Base-by-base conservation (phyloP, 2,329 filamentous ascomycete genomes). In the Aspergillus calidoustus region DNA sequence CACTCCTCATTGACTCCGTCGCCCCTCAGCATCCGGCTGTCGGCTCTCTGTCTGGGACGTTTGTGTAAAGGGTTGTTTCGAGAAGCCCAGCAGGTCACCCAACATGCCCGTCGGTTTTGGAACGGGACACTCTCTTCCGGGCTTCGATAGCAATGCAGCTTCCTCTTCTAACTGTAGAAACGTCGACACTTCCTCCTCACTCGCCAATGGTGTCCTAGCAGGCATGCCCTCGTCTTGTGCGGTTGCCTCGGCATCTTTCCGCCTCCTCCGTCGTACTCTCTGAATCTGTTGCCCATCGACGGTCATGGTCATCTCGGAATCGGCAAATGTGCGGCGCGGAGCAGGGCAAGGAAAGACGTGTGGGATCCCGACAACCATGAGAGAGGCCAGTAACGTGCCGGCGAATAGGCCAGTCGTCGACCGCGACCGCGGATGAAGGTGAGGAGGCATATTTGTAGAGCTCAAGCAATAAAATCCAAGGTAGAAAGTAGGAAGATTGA, bases 391-490 rank as follows among this genome's bases (percentile, higher is more conserved):
- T 58, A 98, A 86, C 1, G 94, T 98, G n/a, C 91, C 92, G 54
- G 92, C 93, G 81, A 99, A 99, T 63, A 99, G 89, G 50, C 93
- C 95, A 60, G 91, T 93, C 70, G 95, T 99, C 81, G 92, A 91
- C 71, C 92, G 89, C 69, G 94, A 98, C 77, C 93, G 89, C 38
- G 95, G 95, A 78, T 99, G 95, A 47, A 99, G 88, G 79, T 94
- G 82, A 46, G 87, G 91, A 72, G 92, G 89, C 91, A 95, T 95
- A 75, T 73, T 80, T 70, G 67, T 64, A 62, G 25, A 56, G 22
- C 25, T 46, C 52, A 23, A 46, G 43, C 8, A 49, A 60, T 30
- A 28, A 30, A 54, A 38, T 31, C 15, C 7, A 46, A 2, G 48
- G 23, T 62, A 34, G 51, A 49, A 52, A 22, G 23, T 43, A 53